Conservation (phyloP, 768 basidiomycete genomes). For the Pleurotus cornucopiae region DNA sequence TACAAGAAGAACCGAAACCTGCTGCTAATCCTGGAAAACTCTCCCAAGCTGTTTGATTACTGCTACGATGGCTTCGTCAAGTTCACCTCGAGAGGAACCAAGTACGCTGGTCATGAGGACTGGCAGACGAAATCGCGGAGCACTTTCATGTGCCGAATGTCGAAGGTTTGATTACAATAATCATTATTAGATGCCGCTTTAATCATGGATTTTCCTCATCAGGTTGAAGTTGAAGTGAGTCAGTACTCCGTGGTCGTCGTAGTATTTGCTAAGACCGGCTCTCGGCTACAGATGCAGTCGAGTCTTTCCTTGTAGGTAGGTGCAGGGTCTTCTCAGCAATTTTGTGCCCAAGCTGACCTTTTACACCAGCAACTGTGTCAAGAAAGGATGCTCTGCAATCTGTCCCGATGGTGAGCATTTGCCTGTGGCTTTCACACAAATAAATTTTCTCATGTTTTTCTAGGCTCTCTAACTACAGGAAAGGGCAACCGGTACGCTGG, state of each 20-base stretch:
- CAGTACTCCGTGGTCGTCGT: constrained; percentile 9
- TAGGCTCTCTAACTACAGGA: constrained; percentile 68
- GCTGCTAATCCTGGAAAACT: constrained; percentile 4
- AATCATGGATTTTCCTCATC: constrained; percentile 13
- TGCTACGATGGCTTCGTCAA: constrained; percentile 15
- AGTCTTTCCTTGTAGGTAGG: constrained; percentile 62
- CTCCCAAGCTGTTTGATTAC: background rate
- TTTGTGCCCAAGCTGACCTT: background rate
- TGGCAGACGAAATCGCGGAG: constrained; percentile 43
- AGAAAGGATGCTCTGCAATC: constrained; percentile 57
- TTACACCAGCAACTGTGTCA: constrained; percentile 44
- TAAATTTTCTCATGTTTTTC: constrained; percentile 12
- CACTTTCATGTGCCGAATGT: constrained; percentile 67
- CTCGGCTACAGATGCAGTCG: constrained; percentile 47
- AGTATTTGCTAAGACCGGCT: constrained; percentile 10
- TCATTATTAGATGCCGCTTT: constrained; percentile 7
- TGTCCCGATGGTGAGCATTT: constrained; percentile 54
- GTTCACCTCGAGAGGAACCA: constrained; percentile 1
- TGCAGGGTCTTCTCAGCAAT: constrained; percentile 6
- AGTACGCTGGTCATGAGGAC: constrained; percentile 29
- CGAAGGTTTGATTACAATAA: constrained; percentile 40
- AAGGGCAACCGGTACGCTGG: constrained; percentile 60
- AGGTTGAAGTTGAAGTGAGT: constrained; percentile 68
- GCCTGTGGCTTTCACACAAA: constrained; percentile 8
- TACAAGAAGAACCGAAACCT: background rate